Evolutionary conservation across 2,329 filamentous ascomycete species (phyloP).

Genomic region (Sarocladium brachiariae): DNA sequence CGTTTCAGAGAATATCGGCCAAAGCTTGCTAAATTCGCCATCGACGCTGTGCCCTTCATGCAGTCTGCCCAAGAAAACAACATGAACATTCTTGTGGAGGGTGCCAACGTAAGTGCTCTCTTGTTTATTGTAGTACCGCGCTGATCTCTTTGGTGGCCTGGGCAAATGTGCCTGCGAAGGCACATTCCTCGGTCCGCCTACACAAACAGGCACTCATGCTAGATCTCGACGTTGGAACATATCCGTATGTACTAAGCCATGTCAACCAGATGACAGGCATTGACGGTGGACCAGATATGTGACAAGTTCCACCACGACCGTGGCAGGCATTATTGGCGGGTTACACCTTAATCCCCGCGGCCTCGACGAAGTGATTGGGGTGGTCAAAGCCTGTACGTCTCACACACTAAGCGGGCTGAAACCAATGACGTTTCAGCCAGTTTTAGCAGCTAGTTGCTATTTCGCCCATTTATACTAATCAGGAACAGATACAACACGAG

Average conservation of each 20-base stretch:
- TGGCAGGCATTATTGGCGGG: constrained; percentile 52
- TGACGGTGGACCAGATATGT: constrained; percentile 8
- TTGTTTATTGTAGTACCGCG: constrained; percentile 13
- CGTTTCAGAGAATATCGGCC: constrained; percentile 53
- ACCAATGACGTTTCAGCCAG: neutral
- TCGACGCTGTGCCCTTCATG: constrained; percentile 63
- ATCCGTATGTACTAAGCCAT: constrained; percentile 15
- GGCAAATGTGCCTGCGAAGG: constrained; percentile 15
- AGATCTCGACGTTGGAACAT: constrained; percentile 49
- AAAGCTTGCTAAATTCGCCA: constrained; percentile 51
- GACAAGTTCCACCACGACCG: constrained; percentile 40
- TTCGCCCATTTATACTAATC: constrained; percentile 1
- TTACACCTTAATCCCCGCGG: constrained; percentile 54
- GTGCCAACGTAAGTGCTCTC: constrained; percentile 35
- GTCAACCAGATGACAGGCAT: neutral
- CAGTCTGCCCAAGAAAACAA: constrained; percentile 51
- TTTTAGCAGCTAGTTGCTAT: neutral
- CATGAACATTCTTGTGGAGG: constrained; percentile 60
- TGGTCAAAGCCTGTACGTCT: constrained; percentile 49
- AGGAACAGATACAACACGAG: constrained; percentile 50
- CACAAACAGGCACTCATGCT: constrained; percentile 47
- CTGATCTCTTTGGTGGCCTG: constrained; percentile 5
- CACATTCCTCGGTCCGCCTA: constrained; percentile 14
- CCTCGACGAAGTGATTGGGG: constrained; percentile 54
- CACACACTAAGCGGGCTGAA: neutral